A percentile compares a stretch with the other conserved stretches of the same genome.
phyloP scores from a whole-genome alignment of 768 basidiomycete genomes.

The Rhodotorula paludigena region DNA sequence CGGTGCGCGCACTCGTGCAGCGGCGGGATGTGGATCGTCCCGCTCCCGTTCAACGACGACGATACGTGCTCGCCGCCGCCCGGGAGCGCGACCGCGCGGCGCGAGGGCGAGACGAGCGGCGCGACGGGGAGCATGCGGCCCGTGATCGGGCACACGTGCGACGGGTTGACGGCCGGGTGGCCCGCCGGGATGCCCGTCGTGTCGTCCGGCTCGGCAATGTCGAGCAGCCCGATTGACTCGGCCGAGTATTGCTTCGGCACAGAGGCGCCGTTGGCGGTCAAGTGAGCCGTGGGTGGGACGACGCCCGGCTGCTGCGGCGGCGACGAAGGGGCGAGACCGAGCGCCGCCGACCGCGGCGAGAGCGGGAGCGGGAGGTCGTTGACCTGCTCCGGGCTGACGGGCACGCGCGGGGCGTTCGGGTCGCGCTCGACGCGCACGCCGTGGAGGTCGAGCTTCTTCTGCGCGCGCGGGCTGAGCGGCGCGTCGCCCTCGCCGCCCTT shows the following conservation, averaged over 20 bases:
- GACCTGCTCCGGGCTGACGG: conserved; percentile 6
- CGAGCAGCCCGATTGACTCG: not conserved
- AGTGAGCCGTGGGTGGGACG: too few relatives aligned
- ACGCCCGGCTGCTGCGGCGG: not conserved
- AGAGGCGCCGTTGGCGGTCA: not conserved
- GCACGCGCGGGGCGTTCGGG: conserved; percentile 4
- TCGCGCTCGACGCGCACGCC: conserved; percentile 41
- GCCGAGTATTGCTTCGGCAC: too few relatives aligned
- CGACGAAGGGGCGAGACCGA: not conserved
- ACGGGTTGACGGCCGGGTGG: conserved; percentile 16
- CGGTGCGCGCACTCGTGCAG: conserved; percentile 12
- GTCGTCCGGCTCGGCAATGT: conserved; percentile 3
- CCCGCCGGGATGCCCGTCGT: conserved; percentile 14
- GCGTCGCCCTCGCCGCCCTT: conserved; percentile 46
- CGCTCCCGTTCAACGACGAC: not conserved
- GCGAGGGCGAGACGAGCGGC: not conserved
- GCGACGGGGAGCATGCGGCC: conserved; percentile 8
- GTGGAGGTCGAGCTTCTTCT: not conserved
- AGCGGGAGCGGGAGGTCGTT: not conserved
- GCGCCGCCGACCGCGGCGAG: not conserved
- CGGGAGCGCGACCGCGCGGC: not conserved
- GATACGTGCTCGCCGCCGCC: not conserved
- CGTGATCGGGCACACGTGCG: conserved; percentile 16
- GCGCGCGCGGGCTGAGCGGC: conserved; percentile 36
- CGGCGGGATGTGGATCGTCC: not conserved